These are phyloP conservation scores for Solanum aculeatissimum DNA, from an alignment of 305 asterid genomes.

Conservation along the genomic window DNA sequence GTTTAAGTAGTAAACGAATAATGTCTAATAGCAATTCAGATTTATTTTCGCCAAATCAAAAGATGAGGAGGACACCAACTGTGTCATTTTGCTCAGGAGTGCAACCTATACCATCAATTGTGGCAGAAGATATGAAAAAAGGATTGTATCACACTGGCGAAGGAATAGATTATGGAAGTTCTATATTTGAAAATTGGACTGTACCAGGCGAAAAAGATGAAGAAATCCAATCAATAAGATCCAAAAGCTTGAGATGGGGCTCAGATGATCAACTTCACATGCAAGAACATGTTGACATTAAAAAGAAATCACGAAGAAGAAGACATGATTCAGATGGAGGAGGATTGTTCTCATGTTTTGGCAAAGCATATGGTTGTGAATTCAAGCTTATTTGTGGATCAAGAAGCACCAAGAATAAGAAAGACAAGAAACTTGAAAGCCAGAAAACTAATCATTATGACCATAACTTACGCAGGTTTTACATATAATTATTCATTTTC, in stretches of 20 bases:
- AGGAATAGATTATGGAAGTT: conserved; percentile 25
- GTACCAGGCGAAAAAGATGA: conserved; percentile 13
- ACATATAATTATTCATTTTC: not conserved
- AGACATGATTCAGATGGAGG: not conserved
- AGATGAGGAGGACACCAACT: conserved; percentile 14
- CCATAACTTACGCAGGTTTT: not conserved
- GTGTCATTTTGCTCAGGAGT: conserved; percentile 24
- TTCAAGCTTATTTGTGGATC: conserved; percentile 37
- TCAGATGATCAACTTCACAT: conserved; percentile 7
- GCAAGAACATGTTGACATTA: not conserved
- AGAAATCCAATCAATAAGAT: not conserved
- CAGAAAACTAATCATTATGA: not conserved
- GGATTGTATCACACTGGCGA: conserved; percentile 23
- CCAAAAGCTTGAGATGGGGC: conserved; percentile 8
- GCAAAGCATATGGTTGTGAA: conserved; percentile 37
- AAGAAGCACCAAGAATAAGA: conserved; percentile 3
- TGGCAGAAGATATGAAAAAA: conserved; percentile 25
- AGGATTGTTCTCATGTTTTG: conserved; percentile 43
- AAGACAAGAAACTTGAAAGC: not conserved
- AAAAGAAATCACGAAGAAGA: not conserved
- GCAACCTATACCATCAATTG: conserved; percentile 42
- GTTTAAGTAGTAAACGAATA: not conserved
- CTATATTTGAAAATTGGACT: conserved; percentile 47
- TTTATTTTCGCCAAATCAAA: not conserved
- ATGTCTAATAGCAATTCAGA: not conserved